A percentile compares a stretch with the other conserved stretches of the same genome.
These are phyloP conservation scores for Juglanconis sp. DNA, from an alignment of 2,329 filamentous ascomycete genomes.

Conservation along the genomic window DNA sequence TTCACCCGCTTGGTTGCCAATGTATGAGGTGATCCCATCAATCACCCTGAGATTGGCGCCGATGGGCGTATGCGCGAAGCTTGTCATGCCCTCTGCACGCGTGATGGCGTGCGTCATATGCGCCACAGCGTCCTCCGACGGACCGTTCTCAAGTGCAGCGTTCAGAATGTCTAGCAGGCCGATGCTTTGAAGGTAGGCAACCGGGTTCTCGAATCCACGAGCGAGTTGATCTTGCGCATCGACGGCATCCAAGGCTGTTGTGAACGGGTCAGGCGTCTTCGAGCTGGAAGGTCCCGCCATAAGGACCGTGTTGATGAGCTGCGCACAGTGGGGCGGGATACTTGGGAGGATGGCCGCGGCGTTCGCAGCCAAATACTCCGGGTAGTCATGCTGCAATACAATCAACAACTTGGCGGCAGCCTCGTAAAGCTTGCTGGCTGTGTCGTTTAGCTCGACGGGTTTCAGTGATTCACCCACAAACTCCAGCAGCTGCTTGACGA, in stretches of 20 bases:
- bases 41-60: constrained; percentile 69
- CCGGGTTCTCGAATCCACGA: constrained; percentile 61
- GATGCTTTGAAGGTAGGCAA: constrained; percentile 48
- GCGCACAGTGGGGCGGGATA: constrained; percentile 79
- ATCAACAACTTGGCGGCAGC: constrained; percentile 79
- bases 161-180: constrained; percentile 60
- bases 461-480: constrained; percentile 81
- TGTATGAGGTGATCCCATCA: constrained; percentile 78
- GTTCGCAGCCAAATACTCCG: constrained; percentile 86
- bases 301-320: constrained; percentile 84
- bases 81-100: constrained; percentile 54
- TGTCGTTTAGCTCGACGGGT: constrained; percentile 62
- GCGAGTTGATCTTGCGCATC: constrained; percentile 76
- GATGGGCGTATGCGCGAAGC: constrained; percentile 64
- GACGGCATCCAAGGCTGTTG: constrained; percentile 65
- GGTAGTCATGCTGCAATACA: constrained; percentile 88
- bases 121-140: constrained; percentile 69
- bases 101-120: constrained; percentile 73
- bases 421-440: constrained; percentile 80
- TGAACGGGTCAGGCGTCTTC: constrained; percentile 72
- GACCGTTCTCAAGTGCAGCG: constrained; percentile 57
- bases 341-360: constrained; percentile 77
- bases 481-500: constrained; percentile 68
- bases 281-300: constrained; percentile 65
- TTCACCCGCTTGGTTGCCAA: constrained; percentile 65